Percentiles rank a stretch among this genome's conserved stretches.
phyloP scores from a whole-genome alignment of 768 basidiomycete genomes.

The Scleroderma citrinum region DNA sequence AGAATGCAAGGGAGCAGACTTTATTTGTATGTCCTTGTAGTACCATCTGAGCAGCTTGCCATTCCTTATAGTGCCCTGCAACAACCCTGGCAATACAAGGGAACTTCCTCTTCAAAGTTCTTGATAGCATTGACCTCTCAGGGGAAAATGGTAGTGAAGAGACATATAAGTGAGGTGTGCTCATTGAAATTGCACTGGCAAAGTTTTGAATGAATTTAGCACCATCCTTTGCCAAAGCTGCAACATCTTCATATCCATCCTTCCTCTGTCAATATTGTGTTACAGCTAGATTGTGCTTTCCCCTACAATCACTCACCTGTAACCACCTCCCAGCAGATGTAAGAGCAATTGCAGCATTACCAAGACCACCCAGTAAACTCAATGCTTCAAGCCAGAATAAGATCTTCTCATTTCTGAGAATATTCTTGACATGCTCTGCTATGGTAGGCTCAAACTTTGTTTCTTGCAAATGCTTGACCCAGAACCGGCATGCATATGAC shows the following conservation, averaged over 20 bases:
- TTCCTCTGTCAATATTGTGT: not conserved
- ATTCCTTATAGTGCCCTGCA: no score
- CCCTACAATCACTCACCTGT: not conserved
- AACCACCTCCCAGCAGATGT: not conserved
- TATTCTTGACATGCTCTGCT: not conserved
- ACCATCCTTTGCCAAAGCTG: conserved; percentile 2
- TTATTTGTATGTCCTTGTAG: no score
- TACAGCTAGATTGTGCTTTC: no score
- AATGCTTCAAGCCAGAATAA: conserved; percentile 7
- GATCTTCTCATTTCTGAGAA: conserved; percentile 2
- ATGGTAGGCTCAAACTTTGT: not conserved
- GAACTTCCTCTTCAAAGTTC: not conserved
- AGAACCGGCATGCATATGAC: conserved; percentile 7
- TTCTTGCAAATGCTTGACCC: conserved; percentile 3
- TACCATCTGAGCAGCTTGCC: no score
- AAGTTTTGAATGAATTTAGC: conserved; percentile 13
- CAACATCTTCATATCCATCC: not conserved
- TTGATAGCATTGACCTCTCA: conserved; percentile 21
- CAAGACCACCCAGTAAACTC: not conserved
- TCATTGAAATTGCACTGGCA: conserved; percentile 5
- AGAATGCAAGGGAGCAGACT: not conserved
- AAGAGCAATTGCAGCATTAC: not conserved
- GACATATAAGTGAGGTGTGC: conserved; percentile 20
- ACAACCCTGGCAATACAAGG: no score
- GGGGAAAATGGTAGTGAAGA: conserved; percentile 21